phyloP scores from a whole-genome alignment of 352 stramenopile genomes.

The Globisporangium carolinianum region DNA sequence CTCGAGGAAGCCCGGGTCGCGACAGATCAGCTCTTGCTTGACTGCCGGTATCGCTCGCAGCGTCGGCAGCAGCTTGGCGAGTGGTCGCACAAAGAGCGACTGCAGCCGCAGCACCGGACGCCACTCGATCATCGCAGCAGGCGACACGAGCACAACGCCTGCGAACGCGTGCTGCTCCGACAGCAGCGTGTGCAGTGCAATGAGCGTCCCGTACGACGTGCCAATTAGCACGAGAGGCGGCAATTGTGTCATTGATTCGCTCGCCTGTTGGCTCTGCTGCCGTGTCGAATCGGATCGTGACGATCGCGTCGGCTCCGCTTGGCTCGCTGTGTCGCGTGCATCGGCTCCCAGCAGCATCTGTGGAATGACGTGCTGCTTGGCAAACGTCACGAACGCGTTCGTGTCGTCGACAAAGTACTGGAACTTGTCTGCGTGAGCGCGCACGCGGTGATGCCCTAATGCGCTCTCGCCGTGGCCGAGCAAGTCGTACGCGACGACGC shows the following conservation, averaged over 20 bases:
- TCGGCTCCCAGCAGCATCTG: constrained; percentile 9
- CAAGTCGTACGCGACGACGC: constrained; percentile 40
- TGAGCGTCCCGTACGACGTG: constrained; percentile 28
- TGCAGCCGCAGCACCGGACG: constrained; percentile 8
- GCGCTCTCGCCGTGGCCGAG: constrained; percentile 40
- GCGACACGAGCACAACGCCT: constrained; percentile 19
- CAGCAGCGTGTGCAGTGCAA: constrained; percentile 25
- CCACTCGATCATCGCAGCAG: constrained; percentile 18
- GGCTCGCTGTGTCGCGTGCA: background rate
- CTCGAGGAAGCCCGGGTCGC: constrained; percentile 19
- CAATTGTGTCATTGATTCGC: background rate
- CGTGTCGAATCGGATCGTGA: too few species aligned
- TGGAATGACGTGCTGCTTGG: constrained; percentile 27
- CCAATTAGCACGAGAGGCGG: constrained; percentile 19
- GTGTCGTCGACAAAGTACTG: constrained; percentile 48
- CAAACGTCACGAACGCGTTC: constrained; percentile 33
- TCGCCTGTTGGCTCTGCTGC: too few species aligned
- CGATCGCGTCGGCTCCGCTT: background rate
- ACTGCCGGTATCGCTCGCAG: constrained; percentile 19
- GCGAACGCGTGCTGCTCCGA: constrained; percentile 16
- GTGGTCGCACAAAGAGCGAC: constrained; percentile 5
- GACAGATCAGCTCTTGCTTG: constrained; percentile 19
- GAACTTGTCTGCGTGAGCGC: constrained; percentile 28
- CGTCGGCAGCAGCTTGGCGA: constrained; percentile 14
- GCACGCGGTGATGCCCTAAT: constrained; percentile 18